phyloP scores from a whole-genome alignment of 1,284 basidiomycete species.

The Ceratobasidium sp. region DNA sequence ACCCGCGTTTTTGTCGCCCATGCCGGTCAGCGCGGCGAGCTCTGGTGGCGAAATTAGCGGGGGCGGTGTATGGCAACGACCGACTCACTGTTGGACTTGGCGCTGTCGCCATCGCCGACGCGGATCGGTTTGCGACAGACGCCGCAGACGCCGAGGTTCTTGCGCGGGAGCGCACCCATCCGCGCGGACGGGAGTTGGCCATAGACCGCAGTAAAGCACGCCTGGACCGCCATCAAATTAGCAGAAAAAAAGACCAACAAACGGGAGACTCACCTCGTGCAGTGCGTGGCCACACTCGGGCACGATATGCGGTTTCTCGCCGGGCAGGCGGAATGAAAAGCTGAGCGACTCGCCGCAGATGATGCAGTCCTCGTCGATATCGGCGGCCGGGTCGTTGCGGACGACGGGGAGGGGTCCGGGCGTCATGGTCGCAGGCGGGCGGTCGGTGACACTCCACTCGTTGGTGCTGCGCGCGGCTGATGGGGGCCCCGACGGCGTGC shows the following conservation, averaged over 20 bases:
- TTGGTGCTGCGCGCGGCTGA: not conserved
- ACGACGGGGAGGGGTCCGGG: constrained; percentile 72
- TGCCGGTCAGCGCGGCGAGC: constrained; percentile 88
- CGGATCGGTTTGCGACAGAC: constrained; percentile 97
- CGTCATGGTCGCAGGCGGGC: constrained; percentile 39
- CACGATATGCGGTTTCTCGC: constrained; percentile 96
- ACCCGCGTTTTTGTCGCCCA: constrained; percentile 72
- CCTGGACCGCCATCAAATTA: constrained; percentile 62
- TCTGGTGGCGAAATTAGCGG: constrained; percentile 62
- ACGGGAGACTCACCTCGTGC: constrained; percentile 76
- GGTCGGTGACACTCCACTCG: constrained; percentile 18
- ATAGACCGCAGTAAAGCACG: constrained; percentile 96
- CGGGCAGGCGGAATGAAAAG: constrained; percentile 86
- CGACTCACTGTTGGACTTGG: constrained; percentile 87
- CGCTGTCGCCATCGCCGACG: constrained; percentile 82
- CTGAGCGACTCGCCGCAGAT: constrained; percentile 91
- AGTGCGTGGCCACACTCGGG: constrained; percentile 98
- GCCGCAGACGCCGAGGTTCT: constrained; percentile 93
- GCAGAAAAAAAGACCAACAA: not conserved
- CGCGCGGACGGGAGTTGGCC: constrained; percentile 79
- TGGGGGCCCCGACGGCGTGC: not conserved
- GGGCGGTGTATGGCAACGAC: constrained; percentile 1
- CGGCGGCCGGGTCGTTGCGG: constrained; percentile 69
- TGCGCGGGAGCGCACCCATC: constrained; percentile 66
- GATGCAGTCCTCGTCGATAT: constrained; percentile 88